Percentiles rank a stretch among this genome's conserved stretches.
Evolutionary conservation across 139 green algal genomes (phyloP).

Genomic region (Micractinium conductrix): DNA sequence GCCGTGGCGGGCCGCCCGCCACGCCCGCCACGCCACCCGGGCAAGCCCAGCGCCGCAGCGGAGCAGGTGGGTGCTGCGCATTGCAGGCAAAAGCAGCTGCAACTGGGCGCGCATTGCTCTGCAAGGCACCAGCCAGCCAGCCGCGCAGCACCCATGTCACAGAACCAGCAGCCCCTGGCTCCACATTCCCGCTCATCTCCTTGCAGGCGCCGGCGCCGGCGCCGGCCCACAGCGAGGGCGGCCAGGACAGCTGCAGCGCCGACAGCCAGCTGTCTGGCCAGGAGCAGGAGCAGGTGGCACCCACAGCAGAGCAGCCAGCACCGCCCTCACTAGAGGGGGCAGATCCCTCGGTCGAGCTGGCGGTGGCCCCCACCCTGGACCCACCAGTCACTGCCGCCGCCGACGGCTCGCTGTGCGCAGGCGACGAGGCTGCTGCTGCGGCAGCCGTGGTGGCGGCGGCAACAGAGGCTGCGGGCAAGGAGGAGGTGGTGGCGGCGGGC

Average conservation of each 20-base stretch:
- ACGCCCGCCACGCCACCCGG: conserved; percentile 13
- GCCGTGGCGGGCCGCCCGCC: not conserved
- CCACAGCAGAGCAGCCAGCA: not conserved
- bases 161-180: too few species aligned
- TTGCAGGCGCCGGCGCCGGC: not conserved
- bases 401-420: too few species aligned
- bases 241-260: conserved; percentile 9
- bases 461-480: not conserved
- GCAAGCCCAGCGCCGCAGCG: conserved; percentile 3
- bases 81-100: not conserved
- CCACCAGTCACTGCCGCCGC: too few species aligned
- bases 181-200: not conserved
- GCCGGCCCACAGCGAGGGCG: not conserved
- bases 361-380: too few species aligned
- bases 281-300: not conserved
- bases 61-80: conserved; percentile 27
- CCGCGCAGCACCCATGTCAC: too few species aligned
- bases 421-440: not conserved
- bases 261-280: not conserved
- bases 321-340: too few species aligned
- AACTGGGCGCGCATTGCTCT: not conserved
- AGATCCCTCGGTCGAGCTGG: too few species aligned
- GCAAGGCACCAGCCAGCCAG: not conserved
- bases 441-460: not conserved
- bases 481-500: not conserved